Evolutionary conservation across 495 filamentous ascomycete species (phyloP).

Genomic region (Trichoderma virens): DNA sequence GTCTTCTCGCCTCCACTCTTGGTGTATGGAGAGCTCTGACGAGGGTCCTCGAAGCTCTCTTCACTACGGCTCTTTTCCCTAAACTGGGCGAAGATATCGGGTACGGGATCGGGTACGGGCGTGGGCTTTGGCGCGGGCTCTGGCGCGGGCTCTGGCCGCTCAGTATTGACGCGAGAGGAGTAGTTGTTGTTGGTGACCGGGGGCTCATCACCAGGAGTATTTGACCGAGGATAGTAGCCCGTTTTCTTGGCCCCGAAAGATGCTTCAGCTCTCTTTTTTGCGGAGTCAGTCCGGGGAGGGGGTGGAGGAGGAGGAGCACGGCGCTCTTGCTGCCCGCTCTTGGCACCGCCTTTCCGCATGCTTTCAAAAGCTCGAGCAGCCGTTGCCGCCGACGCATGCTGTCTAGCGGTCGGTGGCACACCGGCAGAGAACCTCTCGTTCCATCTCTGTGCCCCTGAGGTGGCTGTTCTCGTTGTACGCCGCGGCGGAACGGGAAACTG

Average conservation of each 20-base stretch:
- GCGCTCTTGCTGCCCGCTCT: neutral
- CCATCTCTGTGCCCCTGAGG: constrained; percentile 49
- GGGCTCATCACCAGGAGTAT: constrained; percentile 37
- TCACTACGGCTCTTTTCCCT: constrained; percentile 21
- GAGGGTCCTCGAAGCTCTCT: constrained; percentile 31
- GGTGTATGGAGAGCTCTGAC: constrained; percentile 63
- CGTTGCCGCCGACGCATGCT: neutral
- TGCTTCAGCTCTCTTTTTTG: constrained; percentile 36
- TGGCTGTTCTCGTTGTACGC: constrained; percentile 29
- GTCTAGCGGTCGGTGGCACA: constrained; percentile 9
- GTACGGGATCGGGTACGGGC: neutral
- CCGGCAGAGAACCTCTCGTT: constrained; percentile 35
- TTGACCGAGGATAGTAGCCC: constrained; percentile 30
- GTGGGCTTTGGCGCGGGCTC: neutral
- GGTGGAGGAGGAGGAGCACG: constrained; percentile 14
- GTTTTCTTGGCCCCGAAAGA: constrained; percentile 34
- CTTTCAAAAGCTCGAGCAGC: constrained; percentile 53
- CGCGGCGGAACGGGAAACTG: constrained; percentile 43
- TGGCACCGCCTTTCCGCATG: constrained; percentile 41
- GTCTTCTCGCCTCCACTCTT: constrained; percentile 64
- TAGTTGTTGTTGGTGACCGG: constrained; percentile 34
- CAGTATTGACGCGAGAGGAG: constrained; percentile 17
- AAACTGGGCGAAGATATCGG: constrained; percentile 40
- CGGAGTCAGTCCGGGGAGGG: constrained; percentile 27
- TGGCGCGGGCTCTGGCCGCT: constrained; percentile 10